A percentile compares a stretch with the other conserved stretches of the same genome.
These are phyloP conservation scores for Lasiodiplodia hormozganensis DNA, from an alignment of 2,329 filamentous ascomycete species.

Conservation along the genomic window DNA sequence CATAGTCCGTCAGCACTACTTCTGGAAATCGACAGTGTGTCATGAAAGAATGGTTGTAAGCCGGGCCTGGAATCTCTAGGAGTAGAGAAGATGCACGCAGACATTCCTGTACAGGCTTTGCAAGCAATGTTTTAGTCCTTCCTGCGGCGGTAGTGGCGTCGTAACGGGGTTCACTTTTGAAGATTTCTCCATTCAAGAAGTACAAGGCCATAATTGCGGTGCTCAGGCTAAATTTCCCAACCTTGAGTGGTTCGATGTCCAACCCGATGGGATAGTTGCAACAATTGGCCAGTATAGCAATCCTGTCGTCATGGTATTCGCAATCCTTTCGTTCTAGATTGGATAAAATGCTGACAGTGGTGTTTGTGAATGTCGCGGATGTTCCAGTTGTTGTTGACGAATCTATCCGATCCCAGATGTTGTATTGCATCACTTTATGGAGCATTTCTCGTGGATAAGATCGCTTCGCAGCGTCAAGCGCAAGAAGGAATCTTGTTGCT, in stretches of 20 bases:
- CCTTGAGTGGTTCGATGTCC: constrained; percentile 28
- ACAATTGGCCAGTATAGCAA: constrained; percentile 35
- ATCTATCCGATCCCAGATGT: constrained; percentile 33
- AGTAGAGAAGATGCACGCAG: constrained; percentile 27
- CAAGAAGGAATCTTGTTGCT: constrained; percentile 35
- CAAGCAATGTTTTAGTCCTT: not conserved
- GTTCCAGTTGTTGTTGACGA: not conserved
- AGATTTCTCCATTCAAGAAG: constrained; percentile 35
- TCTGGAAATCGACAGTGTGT: constrained; percentile 32
- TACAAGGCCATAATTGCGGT: constrained; percentile 32
- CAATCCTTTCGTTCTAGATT: constrained; percentile 31
- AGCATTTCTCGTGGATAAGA: constrained; percentile 32
- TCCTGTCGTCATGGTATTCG: constrained; percentile 31
- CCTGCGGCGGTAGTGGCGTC: not conserved
- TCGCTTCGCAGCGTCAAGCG: constrained; percentile 18
- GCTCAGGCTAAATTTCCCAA: constrained; percentile 31
- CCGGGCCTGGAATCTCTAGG: constrained; percentile 23
- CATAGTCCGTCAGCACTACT: not conserved
- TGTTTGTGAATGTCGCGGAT: constrained; percentile 30
- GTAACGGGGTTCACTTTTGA: not conserved
- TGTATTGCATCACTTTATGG: constrained; percentile 35
- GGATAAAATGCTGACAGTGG: constrained; percentile 34
- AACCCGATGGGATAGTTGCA: constrained; percentile 32
- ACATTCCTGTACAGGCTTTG: constrained; percentile 8
- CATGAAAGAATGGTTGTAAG: constrained; percentile 32